Evolutionary conservation across 169 alveolate genomes (phyloP).

Genomic region (Cryptosporidium parvum): DNA sequence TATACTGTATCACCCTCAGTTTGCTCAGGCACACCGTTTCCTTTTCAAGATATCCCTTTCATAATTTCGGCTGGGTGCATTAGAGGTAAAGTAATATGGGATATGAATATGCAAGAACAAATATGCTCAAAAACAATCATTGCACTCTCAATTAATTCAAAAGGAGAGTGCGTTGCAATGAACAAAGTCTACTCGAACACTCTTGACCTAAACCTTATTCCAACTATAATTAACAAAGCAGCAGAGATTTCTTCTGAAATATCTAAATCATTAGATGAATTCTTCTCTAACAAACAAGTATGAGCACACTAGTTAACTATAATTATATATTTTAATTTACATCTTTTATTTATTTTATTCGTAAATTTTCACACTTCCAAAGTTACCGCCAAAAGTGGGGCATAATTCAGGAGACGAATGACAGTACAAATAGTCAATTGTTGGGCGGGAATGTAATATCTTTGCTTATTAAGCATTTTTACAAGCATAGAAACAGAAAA

Average conservation of each 20-base stretch:
- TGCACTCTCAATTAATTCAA: constrained; percentile 32
- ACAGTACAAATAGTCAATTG: not conserved
- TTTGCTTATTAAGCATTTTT: not conserved
- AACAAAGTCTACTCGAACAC: constrained; percentile 56
- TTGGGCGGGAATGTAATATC: not conserved
- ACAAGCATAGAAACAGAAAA: not conserved
- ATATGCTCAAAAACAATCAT: constrained; percentile 55
- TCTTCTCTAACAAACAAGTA: constrained; percentile 20
- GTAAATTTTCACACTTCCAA: not conserved
- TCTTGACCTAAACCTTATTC: constrained; percentile 36
- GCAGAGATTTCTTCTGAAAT: constrained; percentile 23
- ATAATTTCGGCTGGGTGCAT: constrained; percentile 63
- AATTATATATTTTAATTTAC: not conserved
- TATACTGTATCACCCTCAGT: constrained; percentile 35
- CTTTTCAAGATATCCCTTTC: constrained; percentile 36
- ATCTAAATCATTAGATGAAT: constrained; percentile 33
- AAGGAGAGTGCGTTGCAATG: constrained; percentile 44
- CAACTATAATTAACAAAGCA: constrained; percentile 32
- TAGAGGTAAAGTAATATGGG: constrained; percentile 63
- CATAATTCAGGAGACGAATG: not conserved
- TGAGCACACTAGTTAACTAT: not conserved
- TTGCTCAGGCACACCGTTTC: constrained; percentile 36
- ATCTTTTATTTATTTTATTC: not conserved
- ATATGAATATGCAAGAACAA: constrained; percentile 66
- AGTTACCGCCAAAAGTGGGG: not conserved